Evolutionary conservation across 2,329 filamentous ascomycete species (phyloP).

Genomic region (Aspergillus thermomutatus): DNA sequence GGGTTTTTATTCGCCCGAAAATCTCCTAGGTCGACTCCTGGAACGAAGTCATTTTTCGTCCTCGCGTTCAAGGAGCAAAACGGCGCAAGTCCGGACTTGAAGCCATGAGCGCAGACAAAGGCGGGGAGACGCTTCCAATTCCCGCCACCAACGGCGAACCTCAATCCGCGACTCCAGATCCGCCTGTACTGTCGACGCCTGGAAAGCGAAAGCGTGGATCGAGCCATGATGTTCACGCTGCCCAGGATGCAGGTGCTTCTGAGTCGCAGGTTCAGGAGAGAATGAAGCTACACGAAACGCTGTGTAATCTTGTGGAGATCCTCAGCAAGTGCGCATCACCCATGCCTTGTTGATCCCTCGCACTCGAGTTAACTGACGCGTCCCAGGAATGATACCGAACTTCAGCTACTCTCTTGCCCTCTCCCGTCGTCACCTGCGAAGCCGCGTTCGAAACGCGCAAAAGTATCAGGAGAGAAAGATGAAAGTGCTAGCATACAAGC

Average conservation of each 20-base stretch:
- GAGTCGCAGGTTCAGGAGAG: slow-evolving; percentile 27
- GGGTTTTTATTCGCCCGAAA: not conserved
- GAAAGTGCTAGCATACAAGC: slow-evolving; percentile 36
- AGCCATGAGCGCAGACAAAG: slow-evolving; percentile 39
- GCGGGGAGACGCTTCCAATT: slow-evolving; percentile 26
- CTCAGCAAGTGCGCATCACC: slow-evolving; percentile 26
- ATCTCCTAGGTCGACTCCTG: not conserved
- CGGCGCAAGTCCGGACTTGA: slow-evolving; percentile 21
- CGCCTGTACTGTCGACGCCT: slow-evolving; percentile 30
- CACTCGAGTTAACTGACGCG: slow-evolving; percentile 18
- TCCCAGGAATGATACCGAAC: slow-evolving; percentile 41
- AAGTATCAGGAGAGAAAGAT: slow-evolving; percentile 34
- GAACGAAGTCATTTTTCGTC: not conserved
- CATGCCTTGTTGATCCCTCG: not conserved
- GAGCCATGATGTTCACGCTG: slow-evolving; percentile 28
- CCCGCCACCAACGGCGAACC: slow-evolving; percentile 35
- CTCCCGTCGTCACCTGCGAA: slow-evolving; percentile 35
- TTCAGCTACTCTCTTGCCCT: slow-evolving; percentile 41
- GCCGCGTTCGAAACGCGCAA: slow-evolving; percentile 43
- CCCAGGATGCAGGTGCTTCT: slow-evolving; percentile 22
- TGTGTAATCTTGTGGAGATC: slow-evolving; percentile 34
- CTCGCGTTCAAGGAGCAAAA: slow-evolving; percentile 14
- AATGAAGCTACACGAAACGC: slow-evolving; percentile 30
- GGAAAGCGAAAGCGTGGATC: slow-evolving; percentile 43
- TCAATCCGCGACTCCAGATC: slow-evolving; percentile 26